Base-by-base conservation (phyloP, 1,284 basidiomycete genomes). In the Puccinia triticina region DNA sequence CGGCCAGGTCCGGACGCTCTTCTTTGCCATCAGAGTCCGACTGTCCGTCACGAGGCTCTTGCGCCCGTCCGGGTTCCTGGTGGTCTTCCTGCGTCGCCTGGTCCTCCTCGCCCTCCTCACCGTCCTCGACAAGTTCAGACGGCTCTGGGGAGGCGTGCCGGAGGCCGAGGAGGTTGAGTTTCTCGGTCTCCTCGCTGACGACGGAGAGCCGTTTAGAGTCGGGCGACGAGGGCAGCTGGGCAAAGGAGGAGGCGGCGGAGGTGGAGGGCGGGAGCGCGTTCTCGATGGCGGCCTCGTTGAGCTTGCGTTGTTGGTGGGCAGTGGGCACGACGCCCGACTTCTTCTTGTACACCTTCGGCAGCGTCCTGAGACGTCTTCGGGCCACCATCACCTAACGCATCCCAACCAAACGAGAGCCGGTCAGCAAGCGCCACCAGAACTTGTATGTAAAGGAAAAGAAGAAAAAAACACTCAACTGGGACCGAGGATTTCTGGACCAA, bases 281-380 rank as follows among this genome's bases (percentile, higher is more conserved):
- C 43, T 71, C 69, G 46, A 71, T 71, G 4, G 40, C 43, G n/a
- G 69, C 69, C 29, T 71, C 69, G 43, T 46, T 71, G 12, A 71
- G 69, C 43, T 50, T 71, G 23, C 61, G 37, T 18, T 66, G 61
- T 46, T 48, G 69, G 2, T 46, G 43, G 29, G 69, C 43, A 23
- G 43, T 71, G 11, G 69, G 69, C 2, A 71, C 69, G 37, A 71
- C 3, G 18, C 69, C 69, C 7, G 26, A 71, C 67, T 80, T 80
- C n/a, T 80, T 80, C 67, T 80, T 80, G 67, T 80, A 80, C 18
- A 81, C 79, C 61, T 81, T 81, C 4, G 79, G 71, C 21, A 61
- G 46, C 23, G 69, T 64, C 37, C 69, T 67, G 12, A 74, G 34
- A 23, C 46, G 61, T 46, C 79, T 48, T 23, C 79, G 50, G 7